Percentiles rank a stretch among this genome's conserved stretches.
phyloP scores from a whole-genome alignment of 495 filamentous ascomycete species.

The Pyronema domesticum region DNA sequence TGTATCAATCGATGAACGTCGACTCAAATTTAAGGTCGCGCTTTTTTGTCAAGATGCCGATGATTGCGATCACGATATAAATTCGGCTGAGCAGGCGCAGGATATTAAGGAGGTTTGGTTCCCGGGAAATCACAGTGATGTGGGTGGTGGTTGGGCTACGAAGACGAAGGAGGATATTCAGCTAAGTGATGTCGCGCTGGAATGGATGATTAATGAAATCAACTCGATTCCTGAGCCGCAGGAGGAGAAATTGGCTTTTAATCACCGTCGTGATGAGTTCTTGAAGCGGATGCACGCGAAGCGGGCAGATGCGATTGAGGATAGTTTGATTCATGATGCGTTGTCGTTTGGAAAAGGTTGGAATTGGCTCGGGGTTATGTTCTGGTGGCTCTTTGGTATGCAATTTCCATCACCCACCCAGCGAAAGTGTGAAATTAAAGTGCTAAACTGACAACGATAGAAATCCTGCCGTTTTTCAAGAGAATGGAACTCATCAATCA shows the following conservation, averaged over 20 bases:
- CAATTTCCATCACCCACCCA: background rate
- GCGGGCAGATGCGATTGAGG: slow-evolving; percentile 5
- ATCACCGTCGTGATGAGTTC: slow-evolving; percentile 13
- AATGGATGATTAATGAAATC: slow-evolving; percentile 30
- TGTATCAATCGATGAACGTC: slow-evolving; percentile 31
- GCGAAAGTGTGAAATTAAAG: slow-evolving; percentile 1
- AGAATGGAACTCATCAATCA: slow-evolving; percentile 23
- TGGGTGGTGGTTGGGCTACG: slow-evolving; percentile 28
- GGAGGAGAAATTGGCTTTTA: slow-evolving; percentile 16
- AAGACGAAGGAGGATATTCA: slow-evolving; percentile 15
- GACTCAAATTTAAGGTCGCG: slow-evolving; percentile 29
- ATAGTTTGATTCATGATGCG: slow-evolving; percentile 15
- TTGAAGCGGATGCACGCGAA: slow-evolving; percentile 14
- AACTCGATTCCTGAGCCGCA: slow-evolving; percentile 14
- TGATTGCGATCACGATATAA: slow-evolving; percentile 9
- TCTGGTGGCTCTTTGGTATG: slow-evolving; percentile 26
- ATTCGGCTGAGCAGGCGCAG: slow-evolving; percentile 8
- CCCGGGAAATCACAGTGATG: slow-evolving; percentile 28
- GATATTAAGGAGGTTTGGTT: slow-evolving; percentile 25
- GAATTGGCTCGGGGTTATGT: slow-evolving; percentile 14
- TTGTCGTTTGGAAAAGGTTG: slow-evolving; percentile 19
- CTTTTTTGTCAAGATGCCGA: slow-evolving; percentile 13
- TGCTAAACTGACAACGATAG: slow-evolving; percentile 18
- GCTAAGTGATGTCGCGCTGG: slow-evolving; percentile 27
- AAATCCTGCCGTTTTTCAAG: slow-evolving; percentile 26